Percentiles rank a stretch among this genome's conserved stretches.
phyloP scores from a whole-genome alignment of 257 asterid genomes.

The Nicotiana tabacum region DNA sequence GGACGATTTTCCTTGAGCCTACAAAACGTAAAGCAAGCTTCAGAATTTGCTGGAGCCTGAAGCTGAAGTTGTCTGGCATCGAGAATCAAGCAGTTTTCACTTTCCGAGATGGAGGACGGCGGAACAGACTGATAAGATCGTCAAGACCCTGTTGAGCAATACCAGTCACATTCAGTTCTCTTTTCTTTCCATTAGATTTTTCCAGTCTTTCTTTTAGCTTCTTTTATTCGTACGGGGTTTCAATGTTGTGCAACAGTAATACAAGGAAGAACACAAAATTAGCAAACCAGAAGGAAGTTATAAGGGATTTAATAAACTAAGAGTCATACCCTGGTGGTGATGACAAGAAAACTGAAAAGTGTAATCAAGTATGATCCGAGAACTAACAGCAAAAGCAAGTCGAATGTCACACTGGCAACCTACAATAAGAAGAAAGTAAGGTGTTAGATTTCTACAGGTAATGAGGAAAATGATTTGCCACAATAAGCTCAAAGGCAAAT shows the following conservation, averaged over 20 bases:
- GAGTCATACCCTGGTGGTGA: slow-evolving; percentile 74
- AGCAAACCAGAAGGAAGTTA: background rate
- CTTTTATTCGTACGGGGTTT: background rate
- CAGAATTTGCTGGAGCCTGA: background rate
- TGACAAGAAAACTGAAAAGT: slow-evolving; percentile 68
- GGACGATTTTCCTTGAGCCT: slow-evolving; percentile 21
- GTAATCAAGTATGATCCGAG: slow-evolving; percentile 84
- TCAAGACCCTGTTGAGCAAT: slow-evolving; percentile 71
- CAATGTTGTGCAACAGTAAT: background rate
- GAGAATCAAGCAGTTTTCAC: slow-evolving; percentile 48
- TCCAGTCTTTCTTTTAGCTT: background rate
- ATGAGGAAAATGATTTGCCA: background rate
- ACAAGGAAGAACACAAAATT: background rate
- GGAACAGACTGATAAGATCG: slow-evolving; percentile 82
- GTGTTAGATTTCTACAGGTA: background rate
- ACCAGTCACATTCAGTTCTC: slow-evolving; percentile 6
- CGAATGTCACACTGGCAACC: slow-evolving; percentile 92
- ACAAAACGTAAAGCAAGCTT: slow-evolving; percentile 11
- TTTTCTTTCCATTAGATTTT: background rate
- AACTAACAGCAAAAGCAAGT: slow-evolving; percentile 77
- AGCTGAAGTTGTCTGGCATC: background rate
- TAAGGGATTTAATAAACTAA: background rate
- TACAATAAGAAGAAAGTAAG: slow-evolving; percentile 25
- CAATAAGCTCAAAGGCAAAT: background rate
- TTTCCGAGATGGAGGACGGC: slow-evolving; percentile 88